Evolutionary conservation across 495 filamentous ascomycete genomes (phyloP).

Genomic region (Xylaria acuta): DNA sequence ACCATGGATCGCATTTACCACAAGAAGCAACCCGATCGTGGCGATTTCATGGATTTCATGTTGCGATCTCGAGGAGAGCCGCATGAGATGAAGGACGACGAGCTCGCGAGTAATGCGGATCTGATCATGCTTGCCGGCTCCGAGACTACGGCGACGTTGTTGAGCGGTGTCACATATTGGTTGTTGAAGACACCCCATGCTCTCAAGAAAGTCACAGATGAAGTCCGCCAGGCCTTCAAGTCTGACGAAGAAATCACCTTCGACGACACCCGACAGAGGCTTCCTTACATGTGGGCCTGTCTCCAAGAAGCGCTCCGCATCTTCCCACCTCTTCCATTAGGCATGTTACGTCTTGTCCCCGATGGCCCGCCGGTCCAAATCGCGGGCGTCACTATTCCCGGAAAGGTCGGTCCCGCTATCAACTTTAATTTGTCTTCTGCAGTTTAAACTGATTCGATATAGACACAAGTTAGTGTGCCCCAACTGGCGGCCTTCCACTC

Average conservation of each 20-base stretch:
- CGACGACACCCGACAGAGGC: slow-evolving; percentile 45
- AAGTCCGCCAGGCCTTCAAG: slow-evolving; percentile 60
- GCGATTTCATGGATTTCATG: slow-evolving; percentile 43
- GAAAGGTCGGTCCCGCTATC: slow-evolving; percentile 38
- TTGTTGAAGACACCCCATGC: slow-evolving; percentile 55
- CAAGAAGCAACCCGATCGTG: slow-evolving; percentile 39
- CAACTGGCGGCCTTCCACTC: slow-evolving; percentile 50
- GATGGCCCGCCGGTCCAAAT: slow-evolving; percentile 42
- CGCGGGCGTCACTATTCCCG: slow-evolving; percentile 55
- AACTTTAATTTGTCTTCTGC: neutral
- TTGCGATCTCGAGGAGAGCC: slow-evolving; percentile 33
- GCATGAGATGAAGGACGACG: slow-evolving; percentile 48
- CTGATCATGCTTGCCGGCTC: slow-evolving; percentile 60
- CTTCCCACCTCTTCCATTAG: slow-evolving; percentile 60
- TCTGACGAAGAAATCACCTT: slow-evolving; percentile 59
- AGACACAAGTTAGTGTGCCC: slow-evolving; percentile 49
- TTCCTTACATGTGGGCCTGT: slow-evolving; percentile 64
- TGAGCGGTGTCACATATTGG: slow-evolving; percentile 61
- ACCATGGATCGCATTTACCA: slow-evolving; percentile 43
- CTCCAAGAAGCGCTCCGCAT: slow-evolving; percentile 65
- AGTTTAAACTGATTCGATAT: slow-evolving; percentile 23
- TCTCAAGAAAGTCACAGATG: slow-evolving; percentile 53
- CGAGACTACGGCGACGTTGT: slow-evolving; percentile 66
- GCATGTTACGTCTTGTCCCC: slow-evolving; percentile 51
- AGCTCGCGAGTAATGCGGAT: slow-evolving; percentile 51